Evolutionary conservation across 176 grass and related monocot genomes (phyloP).

Genomic region (Carex scoparia): DNA sequence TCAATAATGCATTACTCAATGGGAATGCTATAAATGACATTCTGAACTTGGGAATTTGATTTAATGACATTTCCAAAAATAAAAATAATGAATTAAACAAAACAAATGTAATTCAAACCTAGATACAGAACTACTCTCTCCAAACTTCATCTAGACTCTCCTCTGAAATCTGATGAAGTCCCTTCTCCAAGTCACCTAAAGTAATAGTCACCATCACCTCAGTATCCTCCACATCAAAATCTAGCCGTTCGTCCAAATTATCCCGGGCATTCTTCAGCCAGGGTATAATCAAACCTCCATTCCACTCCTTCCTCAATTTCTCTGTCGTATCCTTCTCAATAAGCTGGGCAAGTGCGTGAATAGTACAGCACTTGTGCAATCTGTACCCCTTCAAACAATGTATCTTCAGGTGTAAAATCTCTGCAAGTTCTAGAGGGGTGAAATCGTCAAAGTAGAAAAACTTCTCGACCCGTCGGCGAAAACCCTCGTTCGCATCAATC

Average conservation of each 20-base stretch:
- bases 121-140: background rate
- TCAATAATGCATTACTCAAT: background rate
- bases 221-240: conserved; percentile 58
- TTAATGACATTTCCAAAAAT: background rate
- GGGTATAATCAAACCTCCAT: conserved; percentile 79
- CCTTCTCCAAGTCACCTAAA: conserved; percentile 76
- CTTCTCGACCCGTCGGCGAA: conserved; percentile 82
- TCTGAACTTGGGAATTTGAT: background rate
- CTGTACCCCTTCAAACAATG: conserved; percentile 68
- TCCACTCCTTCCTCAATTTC: conserved; percentile 60
- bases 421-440: conserved; percentile 62
- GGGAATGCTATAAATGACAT: background rate
- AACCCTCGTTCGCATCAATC: conserved; percentile 82
- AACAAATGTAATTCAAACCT: background rate
- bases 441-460: conserved; percentile 88
- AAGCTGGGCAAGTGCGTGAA: conserved; percentile 41
- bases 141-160: conserved; percentile 15
- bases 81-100: background rate
- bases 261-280: conserved; percentile 75
- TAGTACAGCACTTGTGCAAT: conserved; percentile 55
- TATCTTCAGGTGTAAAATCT: conserved; percentile 84
- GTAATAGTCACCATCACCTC: conserved; percentile 65
- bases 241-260: conserved; percentile 71
- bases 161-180: conserved; percentile 53
- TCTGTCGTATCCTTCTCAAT: conserved; percentile 59